A percentile compares a stretch with the other conserved stretches of the same genome.
These are phyloP conservation scores for Vinca minor DNA, from an alignment of 257 asterid species.

Conservation along the genomic window DNA sequence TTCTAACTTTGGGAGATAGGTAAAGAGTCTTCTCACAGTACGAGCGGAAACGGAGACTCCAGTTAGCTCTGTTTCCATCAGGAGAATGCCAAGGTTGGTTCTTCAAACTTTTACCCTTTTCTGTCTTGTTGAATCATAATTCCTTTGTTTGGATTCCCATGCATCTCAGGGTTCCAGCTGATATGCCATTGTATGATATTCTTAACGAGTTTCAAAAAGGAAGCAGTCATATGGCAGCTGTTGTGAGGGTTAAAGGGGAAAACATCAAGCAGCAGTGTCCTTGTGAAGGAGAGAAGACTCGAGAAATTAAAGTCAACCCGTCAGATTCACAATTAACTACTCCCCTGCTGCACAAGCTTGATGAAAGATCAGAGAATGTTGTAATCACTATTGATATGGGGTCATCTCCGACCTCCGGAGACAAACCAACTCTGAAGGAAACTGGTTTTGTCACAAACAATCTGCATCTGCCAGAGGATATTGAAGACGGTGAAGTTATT, in stretches of 20 bases:
- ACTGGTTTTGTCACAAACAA: constrained; percentile 34
- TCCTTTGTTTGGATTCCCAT: neutral
- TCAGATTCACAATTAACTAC: constrained; percentile 38
- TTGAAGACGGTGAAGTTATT: constrained; percentile 82
- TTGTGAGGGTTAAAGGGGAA: constrained; percentile 66
- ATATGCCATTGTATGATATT: constrained; percentile 94
- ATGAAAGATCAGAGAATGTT: constrained; percentile 30
- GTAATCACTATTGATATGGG: constrained; percentile 50
- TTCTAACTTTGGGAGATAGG: constrained; percentile 36
- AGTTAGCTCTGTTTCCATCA: constrained; percentile 83
- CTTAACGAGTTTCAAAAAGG: constrained; percentile 97
- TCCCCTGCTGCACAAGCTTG: constrained; percentile 46
- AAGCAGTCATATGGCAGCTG: constrained; percentile 99
- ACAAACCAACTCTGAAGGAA: constrained; percentile 23
- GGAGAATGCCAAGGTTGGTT: constrained; percentile 83
- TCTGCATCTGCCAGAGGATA: constrained; percentile 38
- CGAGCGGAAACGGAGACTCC: constrained; percentile 95
- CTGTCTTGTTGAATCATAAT: neutral
- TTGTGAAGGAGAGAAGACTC: constrained; percentile 20
- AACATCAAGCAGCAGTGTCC: constrained; percentile 23
- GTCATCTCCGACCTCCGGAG: constrained; percentile 15
- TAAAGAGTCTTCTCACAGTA: constrained; percentile 85
- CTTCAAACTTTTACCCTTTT: constrained; percentile 8
- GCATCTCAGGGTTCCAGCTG: constrained; percentile 70
- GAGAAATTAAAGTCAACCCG: constrained; percentile 20